Percentiles rank a stretch among this genome's conserved stretches.
Conservation (phyloP, 2,329 filamentous ascomycete genomes). For the Aspergillus pseudonomiae region DNA sequence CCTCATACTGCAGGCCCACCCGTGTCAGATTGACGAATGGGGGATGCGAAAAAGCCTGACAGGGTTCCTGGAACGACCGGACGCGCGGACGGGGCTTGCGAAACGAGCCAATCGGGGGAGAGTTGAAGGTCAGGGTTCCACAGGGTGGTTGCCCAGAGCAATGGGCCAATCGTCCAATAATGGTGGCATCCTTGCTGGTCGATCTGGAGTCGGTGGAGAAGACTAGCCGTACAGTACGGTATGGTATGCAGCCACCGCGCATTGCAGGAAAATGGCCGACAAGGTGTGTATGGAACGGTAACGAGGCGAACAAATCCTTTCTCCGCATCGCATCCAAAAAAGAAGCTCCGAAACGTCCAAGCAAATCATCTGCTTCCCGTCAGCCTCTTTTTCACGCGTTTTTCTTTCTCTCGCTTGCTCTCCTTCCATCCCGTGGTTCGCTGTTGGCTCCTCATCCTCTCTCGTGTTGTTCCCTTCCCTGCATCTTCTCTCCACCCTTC, state of each 20-base stretch:
- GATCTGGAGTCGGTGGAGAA: slow-evolving; percentile 21
- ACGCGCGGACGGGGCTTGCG: slow-evolving; percentile 22
- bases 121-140: not conserved
- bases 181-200: slow-evolving; percentile 22
- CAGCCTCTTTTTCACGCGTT: slow-evolving; percentile 18
- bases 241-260: slow-evolving; percentile 13
- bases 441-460: slow-evolving; percentile 9
- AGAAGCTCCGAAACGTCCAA: slow-evolving; percentile 20
- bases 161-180: slow-evolving; percentile 23
- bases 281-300: slow-evolving; percentile 16
- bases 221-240: slow-evolving; percentile 16
- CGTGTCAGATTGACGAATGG: slow-evolving; percentile 17
- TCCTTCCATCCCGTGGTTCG: slow-evolving; percentile 10
- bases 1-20: slow-evolving; percentile 2
- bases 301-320: slow-evolving; percentile 18
- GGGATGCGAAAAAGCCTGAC: slow-evolving; percentile 4
- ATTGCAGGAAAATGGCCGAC: slow-evolving; percentile 7
- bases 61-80: slow-evolving; percentile 18
- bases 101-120: slow-evolving; percentile 14
- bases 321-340: slow-evolving; percentile 21
- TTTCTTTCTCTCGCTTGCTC: slow-evolving; percentile 8
- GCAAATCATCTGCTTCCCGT: slow-evolving; percentile 20
- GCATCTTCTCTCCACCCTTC: slow-evolving; percentile 15
- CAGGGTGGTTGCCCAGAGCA: slow-evolving; percentile 13
- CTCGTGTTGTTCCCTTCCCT: slow-evolving; percentile 24